phyloP scores from a whole-genome alignment of 2,329 filamentous ascomycete species.

The Aspergillus terreus region DNA sequence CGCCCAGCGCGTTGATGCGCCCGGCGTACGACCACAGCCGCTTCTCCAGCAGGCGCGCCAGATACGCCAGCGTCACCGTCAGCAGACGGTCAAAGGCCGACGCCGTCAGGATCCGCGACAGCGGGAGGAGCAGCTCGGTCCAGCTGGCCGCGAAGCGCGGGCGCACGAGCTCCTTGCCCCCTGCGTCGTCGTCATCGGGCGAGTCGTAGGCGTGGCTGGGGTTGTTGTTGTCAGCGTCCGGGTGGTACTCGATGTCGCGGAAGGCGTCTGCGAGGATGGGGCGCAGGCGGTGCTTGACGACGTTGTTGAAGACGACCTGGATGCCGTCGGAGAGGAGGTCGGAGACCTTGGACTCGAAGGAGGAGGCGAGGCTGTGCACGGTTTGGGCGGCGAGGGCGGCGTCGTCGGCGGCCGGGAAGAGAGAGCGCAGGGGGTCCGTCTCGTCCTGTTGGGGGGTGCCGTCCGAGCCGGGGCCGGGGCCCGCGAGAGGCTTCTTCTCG shows the following conservation, averaged over 20 bases:
- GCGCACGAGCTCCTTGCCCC: constrained; percentile 64
- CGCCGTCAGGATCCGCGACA: constrained; percentile 78
- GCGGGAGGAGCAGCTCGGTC: constrained; percentile 78
- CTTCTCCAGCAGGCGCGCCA: constrained; percentile 80
- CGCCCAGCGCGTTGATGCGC: constrained; percentile 74
- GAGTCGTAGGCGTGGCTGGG: constrained; percentile 39
- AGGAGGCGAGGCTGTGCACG: constrained; percentile 64
- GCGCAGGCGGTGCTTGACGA: constrained; percentile 78
- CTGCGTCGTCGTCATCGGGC: constrained; percentile 40
- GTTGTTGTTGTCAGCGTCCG: constrained; percentile 51
- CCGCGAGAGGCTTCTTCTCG: constrained; percentile 26
- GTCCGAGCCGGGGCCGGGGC: constrained; percentile 11
- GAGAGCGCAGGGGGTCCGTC: constrained; percentile 49
- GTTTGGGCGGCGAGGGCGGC: constrained; percentile 64
- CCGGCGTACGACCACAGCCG: constrained; percentile 77
- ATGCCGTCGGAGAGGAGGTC: constrained; percentile 83
- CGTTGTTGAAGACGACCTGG: constrained; percentile 79
- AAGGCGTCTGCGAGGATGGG: constrained; percentile 85
- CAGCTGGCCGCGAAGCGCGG: constrained; percentile 80
- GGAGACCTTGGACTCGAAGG: constrained; percentile 71
- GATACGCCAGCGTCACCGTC: constrained; percentile 67
- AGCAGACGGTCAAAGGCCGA: constrained; percentile 74
- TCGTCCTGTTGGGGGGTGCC: constrained; percentile 12
- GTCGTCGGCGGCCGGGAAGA: constrained; percentile 80
- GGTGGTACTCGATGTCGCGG: constrained; percentile 82